Evolutionary conservation across 2,329 filamentous ascomycete species (phyloP).

Genomic region (Achaetomium macrosporum): DNA sequence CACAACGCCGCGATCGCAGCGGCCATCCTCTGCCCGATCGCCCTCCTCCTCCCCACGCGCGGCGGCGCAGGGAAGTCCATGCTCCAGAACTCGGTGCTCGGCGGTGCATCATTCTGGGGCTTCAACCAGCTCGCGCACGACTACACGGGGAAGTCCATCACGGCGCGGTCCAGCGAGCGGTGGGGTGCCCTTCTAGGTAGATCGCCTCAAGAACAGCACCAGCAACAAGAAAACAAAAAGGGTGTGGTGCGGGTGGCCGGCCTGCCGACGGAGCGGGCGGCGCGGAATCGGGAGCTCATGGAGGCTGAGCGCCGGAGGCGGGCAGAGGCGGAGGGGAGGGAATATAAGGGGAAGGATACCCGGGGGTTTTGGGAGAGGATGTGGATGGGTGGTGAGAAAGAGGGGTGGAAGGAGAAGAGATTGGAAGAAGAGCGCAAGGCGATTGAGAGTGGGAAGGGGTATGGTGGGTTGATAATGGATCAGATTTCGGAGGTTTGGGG

Average conservation of each 20-base stretch:
- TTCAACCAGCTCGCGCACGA: conserved; percentile 52
- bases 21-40: conserved; percentile 42
- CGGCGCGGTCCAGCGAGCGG: conserved; percentile 41
- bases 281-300: conserved; percentile 41
- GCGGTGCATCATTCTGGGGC: conserved; percentile 45
- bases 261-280: conserved; percentile 52
- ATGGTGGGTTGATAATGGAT: conserved; percentile 51
- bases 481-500: conserved; percentile 50
- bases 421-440: conserved; percentile 47
- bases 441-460: conserved; percentile 50
- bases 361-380: conserved; percentile 26
- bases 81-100: conserved; percentile 45
- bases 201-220: not conserved
- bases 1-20: conserved; percentile 45
- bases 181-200: conserved; percentile 36
- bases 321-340: conserved; percentile 29
- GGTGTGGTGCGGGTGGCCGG: conserved; percentile 29
- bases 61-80: conserved; percentile 9
- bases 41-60: conserved; percentile 26
- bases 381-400: conserved; percentile 55
- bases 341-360: conserved; percentile 26
- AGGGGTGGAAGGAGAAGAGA: conserved; percentile 49
- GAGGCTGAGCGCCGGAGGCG: conserved; percentile 40
- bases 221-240: not conserved
- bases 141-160: conserved; percentile 50